A percentile compares a stretch with the other conserved stretches of the same genome.
Conservation (phyloP, 2,329 filamentous ascomycete species). For the Trichoderma atroviride region DNA sequence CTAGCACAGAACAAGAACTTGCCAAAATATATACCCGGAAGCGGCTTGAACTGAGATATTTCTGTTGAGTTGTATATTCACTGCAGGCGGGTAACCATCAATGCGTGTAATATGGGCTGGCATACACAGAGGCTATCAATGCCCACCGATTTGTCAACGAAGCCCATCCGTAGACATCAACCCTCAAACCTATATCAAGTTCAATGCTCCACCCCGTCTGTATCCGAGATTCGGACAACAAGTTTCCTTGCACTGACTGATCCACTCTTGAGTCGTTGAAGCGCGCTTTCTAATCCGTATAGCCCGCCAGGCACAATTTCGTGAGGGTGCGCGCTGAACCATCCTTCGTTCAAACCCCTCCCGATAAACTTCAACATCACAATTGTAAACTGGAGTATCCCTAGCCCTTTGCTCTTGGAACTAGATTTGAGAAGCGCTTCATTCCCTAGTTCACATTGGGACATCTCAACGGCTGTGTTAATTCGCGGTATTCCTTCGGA, state of each 20-base stretch:
- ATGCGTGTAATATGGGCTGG: not conserved
- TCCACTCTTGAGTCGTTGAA: conserved; percentile 25
- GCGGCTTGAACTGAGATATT: not conserved
- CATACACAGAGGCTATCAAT: not conserved
- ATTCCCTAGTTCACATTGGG: not conserved
- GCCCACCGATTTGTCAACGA: not conserved
- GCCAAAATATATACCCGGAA: not conserved
- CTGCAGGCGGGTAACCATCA: not conserved
- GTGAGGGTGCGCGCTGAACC: conserved; percentile 28
- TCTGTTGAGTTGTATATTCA: not conserved
- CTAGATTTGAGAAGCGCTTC: not conserved
- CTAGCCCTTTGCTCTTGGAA: not conserved
- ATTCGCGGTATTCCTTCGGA: not conserved
- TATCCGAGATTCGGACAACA: conserved; percentile 3
- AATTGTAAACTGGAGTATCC: conserved; percentile 12
- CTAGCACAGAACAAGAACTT: not conserved
- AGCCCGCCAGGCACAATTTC: conserved; percentile 28
- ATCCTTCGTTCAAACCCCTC: conserved; percentile 27
- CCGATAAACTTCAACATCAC: not conserved
- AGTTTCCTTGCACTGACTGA: conserved; percentile 24
- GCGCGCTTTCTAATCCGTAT: conserved; percentile 20
- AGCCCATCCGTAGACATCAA: not conserved
- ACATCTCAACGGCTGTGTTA: conserved; percentile 1
- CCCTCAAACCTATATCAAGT: not conserved
- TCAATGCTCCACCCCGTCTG: not conserved